phyloP scores from a whole-genome alignment of 2,329 filamentous ascomycete genomes.

The Monosporascus sp. region DNA sequence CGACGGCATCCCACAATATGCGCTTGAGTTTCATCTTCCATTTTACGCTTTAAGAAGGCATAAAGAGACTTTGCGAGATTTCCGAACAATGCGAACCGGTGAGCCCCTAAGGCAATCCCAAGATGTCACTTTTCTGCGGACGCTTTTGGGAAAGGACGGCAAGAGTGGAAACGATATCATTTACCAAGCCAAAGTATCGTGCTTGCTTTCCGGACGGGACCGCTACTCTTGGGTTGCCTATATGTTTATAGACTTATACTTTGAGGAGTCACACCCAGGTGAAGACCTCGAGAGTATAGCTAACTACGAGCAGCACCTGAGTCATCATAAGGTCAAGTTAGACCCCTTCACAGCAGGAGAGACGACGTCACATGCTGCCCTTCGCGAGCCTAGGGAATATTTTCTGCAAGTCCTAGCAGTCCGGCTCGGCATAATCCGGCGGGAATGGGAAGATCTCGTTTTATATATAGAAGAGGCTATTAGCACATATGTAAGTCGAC shows the following conservation, averaged over 20 bases:
- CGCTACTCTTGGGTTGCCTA: slow-evolving; percentile 4
- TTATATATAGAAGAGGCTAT: slow-evolving; percentile 1
- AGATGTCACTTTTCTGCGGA: slow-evolving; percentile 6
- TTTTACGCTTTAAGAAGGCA: slow-evolving; percentile 4
- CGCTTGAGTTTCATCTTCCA: slow-evolving; percentile 6
- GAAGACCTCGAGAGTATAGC: slow-evolving; percentile 3
- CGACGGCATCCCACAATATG: not conserved
- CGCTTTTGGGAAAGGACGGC: slow-evolving; percentile 1
- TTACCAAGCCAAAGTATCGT: slow-evolving; percentile 6
- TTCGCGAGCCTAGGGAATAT: slow-evolving; percentile 4
- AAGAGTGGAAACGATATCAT: slow-evolving; percentile 6
- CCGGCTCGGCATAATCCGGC: not conserved
- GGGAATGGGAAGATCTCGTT: slow-evolving; percentile 2
- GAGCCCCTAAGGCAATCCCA: slow-evolving; percentile 1
- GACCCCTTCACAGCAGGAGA: slow-evolving; percentile 6
- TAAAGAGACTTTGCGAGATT: not conserved
- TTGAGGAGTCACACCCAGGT: not conserved
- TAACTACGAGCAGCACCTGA: slow-evolving; percentile 1
- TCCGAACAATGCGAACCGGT: not conserved
- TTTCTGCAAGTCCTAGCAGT: slow-evolving; percentile 2
- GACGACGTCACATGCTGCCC: not conserved
- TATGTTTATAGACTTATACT: slow-evolving; percentile 8
- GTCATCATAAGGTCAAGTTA: not conserved
- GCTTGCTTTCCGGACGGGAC: slow-evolving; percentile 3
- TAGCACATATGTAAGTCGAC: slow-evolving; percentile 2